Base-by-base conservation (phyloP, 164 flowering plant species). In the Pachysandra terminalis region DNA sequence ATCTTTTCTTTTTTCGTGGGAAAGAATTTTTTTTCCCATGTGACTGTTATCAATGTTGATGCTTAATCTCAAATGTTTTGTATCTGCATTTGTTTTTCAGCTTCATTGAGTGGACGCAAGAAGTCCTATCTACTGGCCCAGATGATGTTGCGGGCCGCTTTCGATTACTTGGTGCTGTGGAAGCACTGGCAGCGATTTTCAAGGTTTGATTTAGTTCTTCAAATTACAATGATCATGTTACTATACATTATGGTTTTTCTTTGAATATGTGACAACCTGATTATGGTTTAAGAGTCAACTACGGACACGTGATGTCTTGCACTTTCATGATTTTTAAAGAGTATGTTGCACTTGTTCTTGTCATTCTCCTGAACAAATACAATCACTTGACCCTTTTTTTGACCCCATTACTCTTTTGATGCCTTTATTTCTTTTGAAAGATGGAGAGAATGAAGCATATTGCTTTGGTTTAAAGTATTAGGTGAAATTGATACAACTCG, bases 91-190 rank as follows among this genome's bases (percentile, higher is more conserved):
- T 66, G 24, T 59, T 56, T 66, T 79, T 65, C 90, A 95, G 99
- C 79, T 95, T 95, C 75, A 71, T 84, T 82, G 84, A 86, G 59
- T 95, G 99, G 99, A 79, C 94, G 17, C 90, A 88, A 78, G 88
- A 89, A 71, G 87, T 87, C 61, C 68, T 91, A 41, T 83, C 91
- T 71, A 80, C 87, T 41, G 53, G 17, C 27, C 70, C 79, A 14
- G 86, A 83, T 68, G 87, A 87, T 80, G 69, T 81, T 26, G 61
- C 79, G 60, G 84, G 83, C 64, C 84, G 82, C 61, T 95, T 95
- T 57, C 87, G 80, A 45, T 79, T 90, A 68, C 85, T 95, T 71
- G 99, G 99, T 64, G 89, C 77, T 61, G 81, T 87, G 70, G 97
- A 89, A 80, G 91, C 97, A 52, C 74, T 92, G 67, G 94, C 96